phyloP scores from a whole-genome alignment of 2,329 filamentous ascomycete species.

The Epichloe sibirici region DNA sequence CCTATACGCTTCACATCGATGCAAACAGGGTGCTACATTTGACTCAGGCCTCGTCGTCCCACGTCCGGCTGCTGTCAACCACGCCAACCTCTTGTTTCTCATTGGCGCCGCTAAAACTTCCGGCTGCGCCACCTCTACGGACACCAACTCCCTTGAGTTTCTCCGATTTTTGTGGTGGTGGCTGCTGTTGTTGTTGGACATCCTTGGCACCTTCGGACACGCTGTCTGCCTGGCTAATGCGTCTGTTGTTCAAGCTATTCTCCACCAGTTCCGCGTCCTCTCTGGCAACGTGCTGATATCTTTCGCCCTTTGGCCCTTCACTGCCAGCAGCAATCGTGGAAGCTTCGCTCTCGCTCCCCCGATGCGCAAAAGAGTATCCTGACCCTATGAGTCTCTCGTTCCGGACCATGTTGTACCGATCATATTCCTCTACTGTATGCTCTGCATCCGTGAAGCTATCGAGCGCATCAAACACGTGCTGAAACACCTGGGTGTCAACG shows the following conservation, averaged over 20 bases:
- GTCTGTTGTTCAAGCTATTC: not conserved
- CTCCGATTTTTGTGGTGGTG: conserved; percentile 9
- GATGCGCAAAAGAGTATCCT: conserved; percentile 15
- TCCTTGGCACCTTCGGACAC: not conserved
- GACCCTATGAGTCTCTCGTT: conserved; percentile 36
- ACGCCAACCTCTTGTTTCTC: not conserved
- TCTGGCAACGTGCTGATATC: conserved; percentile 17
- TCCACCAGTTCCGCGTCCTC: conserved; percentile 10
- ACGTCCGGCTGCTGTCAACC: conserved; percentile 2
- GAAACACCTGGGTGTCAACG: conserved; percentile 74
- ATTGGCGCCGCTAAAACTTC: not conserved
- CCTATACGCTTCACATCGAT: no score
- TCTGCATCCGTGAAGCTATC: conserved; percentile 53
- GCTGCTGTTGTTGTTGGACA: not conserved
- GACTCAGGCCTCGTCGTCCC: not conserved
- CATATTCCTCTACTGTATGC: conserved; percentile 49
- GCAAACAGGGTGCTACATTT: not conserved
- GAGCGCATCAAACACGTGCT: conserved; percentile 80
- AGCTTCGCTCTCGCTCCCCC: conserved; percentile 25
- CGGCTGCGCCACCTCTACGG: conserved; percentile 5
- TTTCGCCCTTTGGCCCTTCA: not conserved
- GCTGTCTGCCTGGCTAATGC: not conserved
- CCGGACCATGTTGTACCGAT: conserved; percentile 41
- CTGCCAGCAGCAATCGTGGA: conserved; percentile 16
- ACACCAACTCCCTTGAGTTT: conserved; percentile 19